A percentile compares a stretch with the other conserved stretches of the same genome.
Evolutionary conservation across 805 yeast genomes (phyloP).

Genomic region (Kluyveromyces nonfermentans): DNA sequence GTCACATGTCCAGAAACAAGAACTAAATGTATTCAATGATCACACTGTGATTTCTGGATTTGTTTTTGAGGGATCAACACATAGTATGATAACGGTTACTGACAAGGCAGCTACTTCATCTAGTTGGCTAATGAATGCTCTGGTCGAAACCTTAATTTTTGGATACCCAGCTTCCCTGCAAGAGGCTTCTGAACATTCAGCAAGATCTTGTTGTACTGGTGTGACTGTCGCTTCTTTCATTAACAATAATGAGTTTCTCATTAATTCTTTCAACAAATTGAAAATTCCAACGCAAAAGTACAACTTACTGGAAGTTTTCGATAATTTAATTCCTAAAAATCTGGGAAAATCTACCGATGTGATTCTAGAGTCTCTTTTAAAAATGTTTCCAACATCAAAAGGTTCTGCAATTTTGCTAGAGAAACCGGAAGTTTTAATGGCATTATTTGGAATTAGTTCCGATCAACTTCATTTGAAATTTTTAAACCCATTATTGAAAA

Average conservation of each 20-base stretch:
- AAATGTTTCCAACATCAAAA: conserved; percentile 50
- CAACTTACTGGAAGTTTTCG: conserved; percentile 37
- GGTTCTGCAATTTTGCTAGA: conserved; percentile 20
- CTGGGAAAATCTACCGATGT: conserved; percentile 60
- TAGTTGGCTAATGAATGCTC: conserved; percentile 49
- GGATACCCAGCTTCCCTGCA: conserved; percentile 38
- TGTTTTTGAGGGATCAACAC: conserved; percentile 11
- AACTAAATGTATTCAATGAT: conserved; percentile 43
- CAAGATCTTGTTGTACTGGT: conserved; percentile 10
- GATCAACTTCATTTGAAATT: conserved; percentile 21
- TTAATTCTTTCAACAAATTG: conserved; percentile 14
- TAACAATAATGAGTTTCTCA: conserved; percentile 16
- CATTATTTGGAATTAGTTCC: conserved; percentile 18
- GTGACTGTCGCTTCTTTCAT: conserved; percentile 18
- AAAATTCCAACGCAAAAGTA: conserved; percentile 19
- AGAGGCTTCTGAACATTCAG: conserved; percentile 21
- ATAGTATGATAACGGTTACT: conserved; percentile 30
- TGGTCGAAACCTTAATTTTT: conserved; percentile 41
- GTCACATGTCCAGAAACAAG: conserved; percentile 43
- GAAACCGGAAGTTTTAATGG: conserved; percentile 26
- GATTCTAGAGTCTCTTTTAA: conserved; percentile 59
- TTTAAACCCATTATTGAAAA: conserved; percentile 18
- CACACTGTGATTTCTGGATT: conserved; percentile 33
- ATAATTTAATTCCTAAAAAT: conserved; percentile 36
- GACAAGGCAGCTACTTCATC: conserved; percentile 48